Conservation (phyloP, 768 basidiomycete genomes). For the Boletus rubroflammeus region DNA sequence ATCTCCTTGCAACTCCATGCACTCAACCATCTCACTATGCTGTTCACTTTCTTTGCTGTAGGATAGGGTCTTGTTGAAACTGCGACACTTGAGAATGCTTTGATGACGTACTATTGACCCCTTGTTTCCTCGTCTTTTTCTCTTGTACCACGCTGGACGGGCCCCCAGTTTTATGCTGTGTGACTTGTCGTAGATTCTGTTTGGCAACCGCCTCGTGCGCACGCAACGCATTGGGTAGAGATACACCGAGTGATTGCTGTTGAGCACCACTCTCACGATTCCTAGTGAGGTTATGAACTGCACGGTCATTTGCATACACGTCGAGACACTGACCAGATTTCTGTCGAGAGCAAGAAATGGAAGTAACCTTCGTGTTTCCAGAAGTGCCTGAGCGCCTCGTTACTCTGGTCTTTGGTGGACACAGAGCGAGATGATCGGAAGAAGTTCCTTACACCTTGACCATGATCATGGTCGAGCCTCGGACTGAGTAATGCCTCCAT, state of each 20-base stretch:
- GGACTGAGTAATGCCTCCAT: constrained; percentile 6
- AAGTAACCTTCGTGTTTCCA: background rate
- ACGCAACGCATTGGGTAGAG: no score
- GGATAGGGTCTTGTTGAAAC: background rate
- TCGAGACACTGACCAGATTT: constrained; percentile 8
- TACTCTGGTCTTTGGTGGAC: background rate
- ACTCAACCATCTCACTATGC: constrained; percentile 1
- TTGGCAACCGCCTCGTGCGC: background rate
- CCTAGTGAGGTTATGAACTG: background rate
- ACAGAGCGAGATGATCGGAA: background rate
- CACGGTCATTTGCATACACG: fast-evolving
- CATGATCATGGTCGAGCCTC: background rate
- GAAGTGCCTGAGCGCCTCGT: constrained; percentile 8
- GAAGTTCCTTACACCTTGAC: background rate
- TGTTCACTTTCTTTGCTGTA: background rate
- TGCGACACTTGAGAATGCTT: background rate
- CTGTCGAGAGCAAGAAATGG: constrained; percentile 11
- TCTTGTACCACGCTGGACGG: background rate
- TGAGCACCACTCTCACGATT: background rate
- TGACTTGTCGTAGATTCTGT: no score
- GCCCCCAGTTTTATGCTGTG: no score
- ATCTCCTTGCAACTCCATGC: constrained; percentile 4
- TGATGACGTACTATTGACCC: background rate
- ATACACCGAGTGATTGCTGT: background rate
- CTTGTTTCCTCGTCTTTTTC: background rate